Evolutionary conservation across 768 basidiomycete species (phyloP).

Genomic region (Serendipita sp.): DNA sequence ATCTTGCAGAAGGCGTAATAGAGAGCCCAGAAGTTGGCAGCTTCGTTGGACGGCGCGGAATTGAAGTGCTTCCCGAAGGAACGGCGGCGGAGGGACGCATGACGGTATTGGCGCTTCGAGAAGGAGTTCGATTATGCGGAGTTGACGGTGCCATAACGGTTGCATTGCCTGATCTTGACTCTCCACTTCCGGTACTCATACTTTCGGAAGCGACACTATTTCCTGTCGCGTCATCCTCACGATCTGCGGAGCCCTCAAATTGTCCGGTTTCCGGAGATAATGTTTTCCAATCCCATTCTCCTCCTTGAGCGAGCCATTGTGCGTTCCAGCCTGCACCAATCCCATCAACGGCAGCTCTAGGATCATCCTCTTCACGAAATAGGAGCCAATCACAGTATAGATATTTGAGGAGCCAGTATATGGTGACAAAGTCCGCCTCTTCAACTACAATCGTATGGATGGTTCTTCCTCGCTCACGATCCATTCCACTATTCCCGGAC

Average conservation of each 20-base stretch:
- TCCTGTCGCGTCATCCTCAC: constrained; percentile 19
- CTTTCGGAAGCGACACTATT: constrained; percentile 21
- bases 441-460: constrained; percentile 53
- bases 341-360: constrained; percentile 47
- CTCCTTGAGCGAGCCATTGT: constrained; percentile 31
- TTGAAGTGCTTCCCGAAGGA: neutral
- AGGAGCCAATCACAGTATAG: constrained; percentile 60
- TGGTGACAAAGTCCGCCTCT: constrained; percentile 60
- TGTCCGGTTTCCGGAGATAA: constrained; percentile 25
- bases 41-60: constrained; percentile 9
- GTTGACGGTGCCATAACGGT: neutral
- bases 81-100: neutral
- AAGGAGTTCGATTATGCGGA: neutral
- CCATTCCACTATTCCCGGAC: constrained; percentile 16
- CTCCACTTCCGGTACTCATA: constrained; percentile 11
- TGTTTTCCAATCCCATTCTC: constrained; percentile 58
- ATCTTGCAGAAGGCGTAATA: constrained; percentile 23
- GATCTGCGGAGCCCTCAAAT: constrained; percentile 2
- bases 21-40: constrained; percentile 20
- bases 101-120: neutral
- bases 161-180: neutral
- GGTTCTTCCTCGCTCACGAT: constrained; percentile 28
- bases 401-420: constrained; percentile 65
- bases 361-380: constrained; percentile 55
- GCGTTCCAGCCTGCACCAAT: constrained; percentile 51